Base-by-base conservation (phyloP, 345 rosid species). In the Lumnitzera racemosa region DNA sequence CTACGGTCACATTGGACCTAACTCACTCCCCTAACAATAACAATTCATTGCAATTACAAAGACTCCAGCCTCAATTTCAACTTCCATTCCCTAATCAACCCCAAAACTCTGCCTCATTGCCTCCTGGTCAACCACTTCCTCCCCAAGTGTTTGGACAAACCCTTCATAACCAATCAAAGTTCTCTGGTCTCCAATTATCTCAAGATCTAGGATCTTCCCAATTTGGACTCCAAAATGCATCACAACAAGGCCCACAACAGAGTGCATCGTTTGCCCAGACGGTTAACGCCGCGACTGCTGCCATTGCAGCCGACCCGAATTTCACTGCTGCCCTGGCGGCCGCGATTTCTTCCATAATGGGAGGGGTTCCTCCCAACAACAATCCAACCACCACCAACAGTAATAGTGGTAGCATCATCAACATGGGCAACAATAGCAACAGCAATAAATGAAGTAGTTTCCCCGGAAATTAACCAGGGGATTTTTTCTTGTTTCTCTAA, bases 281-380 rank as follows among this genome's bases (percentile, higher is more conserved):
- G 0, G 80, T 90, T 46, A 75, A 71, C 9, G 95, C 95, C 0
- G 88, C 95, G 64, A 84, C 90, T 0, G 95, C 95, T 0, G 95
- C 96, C 64, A 89, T 94, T 76, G 84, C 99, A 0, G 82, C 91
- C 0, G 96, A 94, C 53, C 99, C 99, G 4, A 88, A 83, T 73
- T 94, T 94, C 74, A 88, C 97, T 0, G 97, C 95, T 0, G 99
- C 96, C 46, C 89, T 94, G 0, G 96, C 96, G 0, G 85, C 99
- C 0, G 95, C 95, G 66, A 90, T 94, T 70, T 72, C 86, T 25
- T 84, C 99, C 49, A 86, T 94, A 55, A 79, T 94, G 20, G 87
- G 92, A 8, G 81, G 84, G 5, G 72, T 64, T 13, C 67, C 62
- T 14, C 83, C 62, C 13, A 71, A 63, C 56, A 70, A 63, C 56